Percentiles rank a stretch among this genome's conserved stretches.
phyloP scores from a whole-genome alignment of 176 grass and related monocot genomes.

The Areca catechu region DNA sequence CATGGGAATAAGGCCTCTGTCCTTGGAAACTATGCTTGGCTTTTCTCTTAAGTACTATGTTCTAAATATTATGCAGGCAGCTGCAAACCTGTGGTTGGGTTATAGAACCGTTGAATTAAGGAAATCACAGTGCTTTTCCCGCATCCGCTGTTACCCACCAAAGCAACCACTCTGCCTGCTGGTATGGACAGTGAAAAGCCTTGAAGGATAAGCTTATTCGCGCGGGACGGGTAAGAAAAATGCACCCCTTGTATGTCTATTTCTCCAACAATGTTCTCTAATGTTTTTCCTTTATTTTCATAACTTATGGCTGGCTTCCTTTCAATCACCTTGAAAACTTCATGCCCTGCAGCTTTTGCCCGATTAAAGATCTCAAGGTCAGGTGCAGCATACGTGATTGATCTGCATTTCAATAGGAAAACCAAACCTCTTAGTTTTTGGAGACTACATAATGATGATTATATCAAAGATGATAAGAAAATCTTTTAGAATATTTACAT shows the following conservation, averaged over 20 bases:
- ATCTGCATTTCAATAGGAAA: slow-evolving; percentile 28
- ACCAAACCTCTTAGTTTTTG: not conserved
- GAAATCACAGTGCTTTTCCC: slow-evolving; percentile 46
- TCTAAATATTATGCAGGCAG: not conserved
- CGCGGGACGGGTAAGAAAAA: slow-evolving; percentile 39
- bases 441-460: not conserved
- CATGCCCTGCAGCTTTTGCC: slow-evolving; percentile 35
- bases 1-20: no score
- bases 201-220: slow-evolving; percentile 30
- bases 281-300: slow-evolving; percentile 15
- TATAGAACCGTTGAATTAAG: slow-evolving; percentile 46
- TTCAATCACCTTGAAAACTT: slow-evolving; percentile 37
- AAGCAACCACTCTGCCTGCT: slow-evolving; percentile 30
- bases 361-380: slow-evolving; percentile 53
- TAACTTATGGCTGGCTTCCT: slow-evolving; percentile 32
- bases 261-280: slow-evolving; percentile 27
- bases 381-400: slow-evolving; percentile 54
- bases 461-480: not conserved
- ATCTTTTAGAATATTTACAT: slow-evolving; percentile 26
- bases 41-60: no score
- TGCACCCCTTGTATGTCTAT: slow-evolving; percentile 25
- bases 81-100: slow-evolving; percentile 26
- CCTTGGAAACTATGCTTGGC: no score
- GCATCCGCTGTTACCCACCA: slow-evolving; percentile 39
- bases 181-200: slow-evolving; percentile 36